These are phyloP conservation scores for Arabidopsis arenosa DNA, from an alignment of 345 rosid species.

Conservation along the genomic window DNA sequence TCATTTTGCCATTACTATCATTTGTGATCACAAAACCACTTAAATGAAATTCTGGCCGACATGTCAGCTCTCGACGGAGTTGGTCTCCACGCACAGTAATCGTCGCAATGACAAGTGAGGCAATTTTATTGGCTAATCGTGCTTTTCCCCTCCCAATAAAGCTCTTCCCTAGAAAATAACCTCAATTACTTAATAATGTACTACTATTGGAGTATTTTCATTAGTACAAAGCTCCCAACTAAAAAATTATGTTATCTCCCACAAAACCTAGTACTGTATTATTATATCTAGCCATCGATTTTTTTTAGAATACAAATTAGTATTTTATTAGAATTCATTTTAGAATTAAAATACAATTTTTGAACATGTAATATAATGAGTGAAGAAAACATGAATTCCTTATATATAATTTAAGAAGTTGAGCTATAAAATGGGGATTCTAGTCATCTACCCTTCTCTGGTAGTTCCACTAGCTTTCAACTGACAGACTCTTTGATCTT, in stretches of 20 bases:
- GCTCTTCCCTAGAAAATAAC: not conserved
- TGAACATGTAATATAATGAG: too few species aligned
- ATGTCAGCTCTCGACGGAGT: slow-evolving; percentile 16
- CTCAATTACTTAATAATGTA: not conserved
- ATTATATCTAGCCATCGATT: too few species aligned
- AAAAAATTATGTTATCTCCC: not conserved
- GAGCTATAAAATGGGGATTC: too few species aligned
- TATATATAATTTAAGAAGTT: not conserved
- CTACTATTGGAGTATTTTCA: not conserved
- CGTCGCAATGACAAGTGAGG: slow-evolving; percentile 2
- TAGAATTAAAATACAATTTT: too few species aligned
- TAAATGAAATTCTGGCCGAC: slow-evolving; percentile 22
- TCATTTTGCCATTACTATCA: too few species aligned
- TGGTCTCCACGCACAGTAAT: slow-evolving; percentile 9
- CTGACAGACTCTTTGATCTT: too few species aligned
- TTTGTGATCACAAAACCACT: not conserved
- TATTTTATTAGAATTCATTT: too few species aligned
- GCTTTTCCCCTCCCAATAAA: slow-evolving; percentile 1
- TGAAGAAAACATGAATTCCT: too few species aligned
- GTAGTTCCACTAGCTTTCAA: too few species aligned
- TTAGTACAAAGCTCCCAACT: not conserved
- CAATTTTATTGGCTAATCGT: slow-evolving; percentile 8
- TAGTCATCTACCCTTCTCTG: too few species aligned
- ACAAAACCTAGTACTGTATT: too few species aligned
- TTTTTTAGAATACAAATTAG: too few species aligned